Evolutionary conservation across 1,139 yeast genomes (phyloP).

Genomic region (Saccharomyces uvarum): DNA sequence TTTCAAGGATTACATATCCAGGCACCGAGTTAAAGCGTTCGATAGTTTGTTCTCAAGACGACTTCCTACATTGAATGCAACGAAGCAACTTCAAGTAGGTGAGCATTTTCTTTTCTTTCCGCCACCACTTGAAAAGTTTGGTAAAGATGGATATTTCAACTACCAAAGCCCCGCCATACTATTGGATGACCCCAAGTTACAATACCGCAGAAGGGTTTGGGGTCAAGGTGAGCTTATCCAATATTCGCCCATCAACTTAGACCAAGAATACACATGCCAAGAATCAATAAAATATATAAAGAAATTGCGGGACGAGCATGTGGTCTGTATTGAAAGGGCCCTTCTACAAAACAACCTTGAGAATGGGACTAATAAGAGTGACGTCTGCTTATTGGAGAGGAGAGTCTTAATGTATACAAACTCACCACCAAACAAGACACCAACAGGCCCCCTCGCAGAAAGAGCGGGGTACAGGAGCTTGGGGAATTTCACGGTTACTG

Average conservation of each 20-base stretch:
- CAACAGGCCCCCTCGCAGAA: constrained; percentile 13
- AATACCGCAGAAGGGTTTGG: constrained; percentile 70
- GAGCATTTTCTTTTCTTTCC: constrained; percentile 61
- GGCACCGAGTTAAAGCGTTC: background rate
- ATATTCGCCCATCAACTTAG: constrained; percentile 23
- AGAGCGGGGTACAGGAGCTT: background rate
- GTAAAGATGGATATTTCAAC: constrained; percentile 74
- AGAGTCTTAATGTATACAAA: constrained; percentile 33
- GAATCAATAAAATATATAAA: constrained; percentile 41
- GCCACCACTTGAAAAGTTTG: constrained; percentile 46
- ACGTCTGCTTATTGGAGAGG: constrained; percentile 24
- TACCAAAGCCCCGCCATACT: constrained; percentile 57
- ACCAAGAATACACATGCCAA: constrained; percentile 35
- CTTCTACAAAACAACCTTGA: constrained; percentile 23
- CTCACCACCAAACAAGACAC: background rate
- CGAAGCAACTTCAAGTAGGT: constrained; percentile 34
- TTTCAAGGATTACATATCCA: background rate
- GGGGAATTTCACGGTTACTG: constrained; percentile 13
- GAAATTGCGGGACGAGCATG: constrained; percentile 34
- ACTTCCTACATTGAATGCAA: background rate
- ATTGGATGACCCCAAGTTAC: constrained; percentile 7
- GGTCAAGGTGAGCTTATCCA: constrained; percentile 56
- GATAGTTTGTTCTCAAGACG: background rate
- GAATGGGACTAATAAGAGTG: background rate
- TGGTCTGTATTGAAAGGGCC: constrained; percentile 42